Base-by-base conservation (phyloP, 768 basidiomycete species). In the Pulveroboletus sp. region DNA sequence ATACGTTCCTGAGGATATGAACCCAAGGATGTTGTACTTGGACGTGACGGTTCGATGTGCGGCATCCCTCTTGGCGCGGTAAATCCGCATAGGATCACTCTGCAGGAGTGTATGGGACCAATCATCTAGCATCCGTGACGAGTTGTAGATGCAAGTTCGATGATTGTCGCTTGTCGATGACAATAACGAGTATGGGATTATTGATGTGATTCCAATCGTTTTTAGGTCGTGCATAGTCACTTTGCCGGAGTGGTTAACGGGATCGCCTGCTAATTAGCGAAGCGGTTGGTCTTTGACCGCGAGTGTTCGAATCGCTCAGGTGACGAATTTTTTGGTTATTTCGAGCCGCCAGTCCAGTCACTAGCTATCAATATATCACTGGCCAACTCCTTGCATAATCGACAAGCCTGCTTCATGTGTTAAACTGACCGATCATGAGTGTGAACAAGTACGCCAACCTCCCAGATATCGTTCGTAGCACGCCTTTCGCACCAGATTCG, bases 1-100 rank as follows among this genome's bases (percentile, higher is more conserved):
- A 63, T 98, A 98, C 0, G 95, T 98, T 17, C 97, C 97, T 8
- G 93, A 95, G 2, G 97, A 97, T 55, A 99, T 95, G 74, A 98
- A 98, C 10, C 97, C 97, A 7, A 94, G 78, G 58, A 97, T 97
- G 45, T 79, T 74, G 72, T 98, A 97, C 67, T 92, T 93, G 43
- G 85, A 83, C 13, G 80, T 70, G 17, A 94, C 89, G 1, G 80
- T 73, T 24, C 77, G 75, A 50, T 84, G 82, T 14, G 79, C 72
- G 5, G 72, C 69, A 61, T 97, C 93, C 53, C 88, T 78, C 63
- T 85, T 89, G 27, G 81, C 75, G 19, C 93, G 85, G 64, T 95
- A 97, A 20, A 81, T 70, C 50, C 82, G 80, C 94, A 95, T 95
- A 2, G 90, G 84, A 63, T 95, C 93, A 57, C 65, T 58, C 37